Evolutionary conservation across 495 filamentous ascomycete species (phyloP).

Genomic region (Penicillium canescens): DNA sequence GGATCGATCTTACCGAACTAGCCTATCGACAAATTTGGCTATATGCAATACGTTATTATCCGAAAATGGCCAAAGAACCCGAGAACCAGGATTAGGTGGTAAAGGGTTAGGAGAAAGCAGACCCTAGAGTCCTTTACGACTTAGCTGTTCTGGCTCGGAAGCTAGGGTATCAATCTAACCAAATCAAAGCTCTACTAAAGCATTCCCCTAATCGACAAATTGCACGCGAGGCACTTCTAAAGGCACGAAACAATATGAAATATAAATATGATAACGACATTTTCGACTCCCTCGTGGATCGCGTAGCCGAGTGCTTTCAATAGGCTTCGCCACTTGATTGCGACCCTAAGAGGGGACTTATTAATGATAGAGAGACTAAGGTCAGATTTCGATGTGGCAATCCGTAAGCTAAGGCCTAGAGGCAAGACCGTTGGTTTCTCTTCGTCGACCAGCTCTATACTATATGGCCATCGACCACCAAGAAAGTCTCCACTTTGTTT

Average conservation of each 20-base stretch:
- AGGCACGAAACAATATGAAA: not conserved
- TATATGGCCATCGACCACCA: not conserved
- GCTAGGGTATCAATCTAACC: not conserved
- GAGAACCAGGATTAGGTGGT: no score
- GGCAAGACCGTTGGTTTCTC: not conserved
- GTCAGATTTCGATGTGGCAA: not conserved
- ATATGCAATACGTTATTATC: no score
- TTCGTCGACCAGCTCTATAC: not conserved
- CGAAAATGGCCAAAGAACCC: no score
- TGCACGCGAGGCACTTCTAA: not conserved
- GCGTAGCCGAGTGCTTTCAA: slow-evolving; percentile 3
- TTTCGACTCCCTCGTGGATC: slow-evolving; percentile 2
- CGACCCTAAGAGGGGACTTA: not conserved
- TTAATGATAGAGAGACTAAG: not conserved
- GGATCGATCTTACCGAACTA: no score
- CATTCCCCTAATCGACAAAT: not conserved
- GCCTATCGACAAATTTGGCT: no score
- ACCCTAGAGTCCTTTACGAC: not conserved
- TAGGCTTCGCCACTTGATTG: not conserved
- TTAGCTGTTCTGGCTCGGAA: not conserved
- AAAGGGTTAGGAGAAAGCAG: no score
- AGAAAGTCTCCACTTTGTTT: not conserved
- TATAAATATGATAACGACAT: not conserved
- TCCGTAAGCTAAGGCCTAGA: not conserved
- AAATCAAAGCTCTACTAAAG: not conserved